phyloP scores from a whole-genome alignment of 73 alveolate genomes.

The Breviolum minutum region DNA sequence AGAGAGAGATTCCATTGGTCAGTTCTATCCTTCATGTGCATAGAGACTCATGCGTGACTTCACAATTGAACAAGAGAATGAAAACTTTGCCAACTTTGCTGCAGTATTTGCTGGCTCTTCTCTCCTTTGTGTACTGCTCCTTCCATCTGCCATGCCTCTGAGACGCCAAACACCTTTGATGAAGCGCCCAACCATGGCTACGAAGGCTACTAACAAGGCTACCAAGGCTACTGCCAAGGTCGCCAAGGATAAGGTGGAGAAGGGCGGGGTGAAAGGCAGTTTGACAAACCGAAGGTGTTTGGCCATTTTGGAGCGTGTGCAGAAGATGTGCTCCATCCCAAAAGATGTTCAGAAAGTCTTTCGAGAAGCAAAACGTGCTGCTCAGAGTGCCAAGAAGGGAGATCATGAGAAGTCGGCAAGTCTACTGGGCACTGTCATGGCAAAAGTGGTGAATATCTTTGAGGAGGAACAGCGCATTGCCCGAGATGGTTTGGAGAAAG shows the following conservation, averaged over 20 bases:
- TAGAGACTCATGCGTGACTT: neutral
- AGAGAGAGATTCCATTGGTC: neutral
- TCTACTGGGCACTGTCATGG: conserved; percentile 2
- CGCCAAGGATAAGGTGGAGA: neutral
- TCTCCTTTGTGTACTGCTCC: neutral
- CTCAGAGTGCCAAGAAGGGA: neutral
- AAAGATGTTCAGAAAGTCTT: neutral
- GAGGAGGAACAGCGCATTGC: conserved; percentile 21
- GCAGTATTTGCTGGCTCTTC: neutral
- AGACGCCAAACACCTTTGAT: conserved; percentile 22
- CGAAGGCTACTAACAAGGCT: neutral
- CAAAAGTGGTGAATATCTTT: neutral
- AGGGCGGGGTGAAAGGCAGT: neutral
- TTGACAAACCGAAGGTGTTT: conserved; percentile 27
- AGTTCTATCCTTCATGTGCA: neutral
- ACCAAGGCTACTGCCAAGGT: neutral
- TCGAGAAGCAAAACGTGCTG: neutral
- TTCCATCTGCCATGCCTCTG: conserved; percentile 6
- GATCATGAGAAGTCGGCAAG: neutral
- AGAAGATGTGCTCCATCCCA: conserved; percentile 16
- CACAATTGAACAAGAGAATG: neutral
- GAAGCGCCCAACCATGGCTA: conserved; percentile 17
- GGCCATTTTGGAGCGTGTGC: conserved; percentile 19
- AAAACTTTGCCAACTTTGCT: neutral
- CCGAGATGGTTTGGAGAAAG: conserved; percentile 10